Conservation (phyloP, 805 yeast species). For the Saturnispora sanitii region DNA sequence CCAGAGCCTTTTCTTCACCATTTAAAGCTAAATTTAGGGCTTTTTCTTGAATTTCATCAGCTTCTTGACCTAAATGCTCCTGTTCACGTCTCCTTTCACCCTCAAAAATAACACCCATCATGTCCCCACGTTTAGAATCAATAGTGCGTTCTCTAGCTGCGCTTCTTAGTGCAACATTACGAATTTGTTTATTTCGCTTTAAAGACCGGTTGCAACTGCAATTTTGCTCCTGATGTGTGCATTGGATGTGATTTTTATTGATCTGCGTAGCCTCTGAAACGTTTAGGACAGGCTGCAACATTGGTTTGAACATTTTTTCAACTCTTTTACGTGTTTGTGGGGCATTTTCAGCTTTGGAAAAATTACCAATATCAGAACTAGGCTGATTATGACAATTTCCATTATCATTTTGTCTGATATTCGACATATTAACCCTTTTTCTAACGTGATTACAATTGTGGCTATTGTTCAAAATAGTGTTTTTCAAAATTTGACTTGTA, state of each 20-base stretch:
- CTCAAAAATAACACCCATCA: slow-evolving; percentile 22
- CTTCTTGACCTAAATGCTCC: slow-evolving; percentile 15
- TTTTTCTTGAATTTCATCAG: slow-evolving; percentile 12
- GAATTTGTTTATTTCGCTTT: slow-evolving; percentile 6
- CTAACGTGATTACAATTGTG: neutral
- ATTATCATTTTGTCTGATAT: neutral
- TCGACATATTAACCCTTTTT: neutral
- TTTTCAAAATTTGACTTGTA: slow-evolving; percentile 1
- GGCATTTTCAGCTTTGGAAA: neutral
- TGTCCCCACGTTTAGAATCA: slow-evolving; percentile 17
- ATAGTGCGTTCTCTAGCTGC: slow-evolving; percentile 12
- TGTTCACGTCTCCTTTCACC: slow-evolving; percentile 16
- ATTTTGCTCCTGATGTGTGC: neutral
- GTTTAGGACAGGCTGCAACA: slow-evolving; percentile 6
- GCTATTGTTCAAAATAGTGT: neutral
- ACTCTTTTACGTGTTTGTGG: slow-evolving; percentile 5
- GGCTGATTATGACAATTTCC: neutral
- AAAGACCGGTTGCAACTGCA: slow-evolving; percentile 3
- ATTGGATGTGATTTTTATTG: neutral
- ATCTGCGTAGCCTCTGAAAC: neutral
- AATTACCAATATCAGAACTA: neutral
- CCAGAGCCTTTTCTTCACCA: slow-evolving; percentile 20
- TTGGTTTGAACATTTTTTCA: slow-evolving; percentile 17
- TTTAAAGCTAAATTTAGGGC: slow-evolving; percentile 16
- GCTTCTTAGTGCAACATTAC: slow-evolving; percentile 7